Conservation (phyloP, 345 rosid species). For the Moricandia arvensis region DNA sequence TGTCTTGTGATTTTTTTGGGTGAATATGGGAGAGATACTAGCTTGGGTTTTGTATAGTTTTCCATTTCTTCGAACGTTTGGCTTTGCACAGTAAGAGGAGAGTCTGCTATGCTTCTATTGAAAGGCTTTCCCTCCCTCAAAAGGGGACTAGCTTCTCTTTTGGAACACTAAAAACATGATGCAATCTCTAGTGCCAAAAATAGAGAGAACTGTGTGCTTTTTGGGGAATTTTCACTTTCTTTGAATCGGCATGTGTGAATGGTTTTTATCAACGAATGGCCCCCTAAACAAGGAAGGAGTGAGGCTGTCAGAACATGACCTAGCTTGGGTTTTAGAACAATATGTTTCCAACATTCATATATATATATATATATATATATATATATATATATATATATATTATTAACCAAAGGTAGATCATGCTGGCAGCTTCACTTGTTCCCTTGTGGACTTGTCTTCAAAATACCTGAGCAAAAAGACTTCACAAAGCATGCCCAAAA, state of each 20-base stretch:
- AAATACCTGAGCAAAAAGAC: neutral
- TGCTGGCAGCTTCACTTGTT: no score
- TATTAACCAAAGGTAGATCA: no score
- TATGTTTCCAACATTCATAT: conserved; percentile 40
- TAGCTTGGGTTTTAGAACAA: conserved; percentile 39
- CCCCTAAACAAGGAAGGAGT: conserved; percentile 67
- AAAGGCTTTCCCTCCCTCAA: neutral
- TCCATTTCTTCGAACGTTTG: neutral
- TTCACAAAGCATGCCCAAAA: no score
- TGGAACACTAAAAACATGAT: conserved; percentile 13
- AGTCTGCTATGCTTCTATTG: neutral
- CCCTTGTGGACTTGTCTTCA: no score
- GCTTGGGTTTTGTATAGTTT: neutral
- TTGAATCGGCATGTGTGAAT: neutral
- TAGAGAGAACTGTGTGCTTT: conserved; percentile 1
- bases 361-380: no score
- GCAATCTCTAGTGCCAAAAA: neutral
- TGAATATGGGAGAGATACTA: neutral
- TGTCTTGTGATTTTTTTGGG: no score
- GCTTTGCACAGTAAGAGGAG: neutral
- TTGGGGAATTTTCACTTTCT: neutral
- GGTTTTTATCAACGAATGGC: conserved; percentile 20
- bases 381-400: no score
- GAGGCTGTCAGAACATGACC: conserved; percentile 95
- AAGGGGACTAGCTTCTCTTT: neutral